A percentile compares a stretch with the other conserved stretches of the same genome.
Evolutionary conservation across 2,329 filamentous ascomycete species (phyloP).

Genomic region (Colletotrichum sojae): DNA sequence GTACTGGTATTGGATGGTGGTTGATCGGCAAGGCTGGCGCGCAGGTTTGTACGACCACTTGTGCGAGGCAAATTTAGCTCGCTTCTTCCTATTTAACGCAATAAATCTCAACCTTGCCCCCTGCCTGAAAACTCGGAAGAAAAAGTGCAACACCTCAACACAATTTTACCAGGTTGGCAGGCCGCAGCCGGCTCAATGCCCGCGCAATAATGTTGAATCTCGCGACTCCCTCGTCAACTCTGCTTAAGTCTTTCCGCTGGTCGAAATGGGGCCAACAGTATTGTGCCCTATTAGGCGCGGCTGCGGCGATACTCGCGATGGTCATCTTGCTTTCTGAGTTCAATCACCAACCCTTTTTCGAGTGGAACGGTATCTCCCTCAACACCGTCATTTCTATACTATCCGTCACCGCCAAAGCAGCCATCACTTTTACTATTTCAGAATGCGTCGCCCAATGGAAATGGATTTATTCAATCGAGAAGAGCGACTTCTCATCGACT

Average conservation of each 20-base stretch:
- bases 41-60: too few relatives aligned
- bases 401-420: slow-evolving; percentile 6
- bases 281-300: background rate
- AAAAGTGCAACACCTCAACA: too few relatives aligned
- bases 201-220: too few relatives aligned
- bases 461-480: slow-evolving; percentile 17
- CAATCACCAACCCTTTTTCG: background rate
- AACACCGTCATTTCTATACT: slow-evolving; percentile 9
- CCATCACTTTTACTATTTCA: background rate
- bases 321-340: background rate
- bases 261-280: slow-evolving; percentile 12
- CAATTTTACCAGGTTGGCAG: too few relatives aligned
- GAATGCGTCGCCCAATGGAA: slow-evolving; percentile 32
- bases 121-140: too few relatives aligned
- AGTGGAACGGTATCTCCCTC: background rate
- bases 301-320: background rate
- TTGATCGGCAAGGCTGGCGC: too few relatives aligned
- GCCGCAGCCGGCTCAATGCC: too few relatives aligned
- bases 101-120: too few relatives aligned
- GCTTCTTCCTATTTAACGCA: too few relatives aligned
- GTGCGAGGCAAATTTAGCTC: too few relatives aligned
- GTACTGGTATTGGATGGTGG: too few relatives aligned
- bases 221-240: background rate
- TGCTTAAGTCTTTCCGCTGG: slow-evolving; percentile 7
- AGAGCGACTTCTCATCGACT: slow-evolving; percentile 13